Conservation (phyloP, 495 filamentous ascomycete genomes). For the Pseudevernia furfuracea region DNA sequence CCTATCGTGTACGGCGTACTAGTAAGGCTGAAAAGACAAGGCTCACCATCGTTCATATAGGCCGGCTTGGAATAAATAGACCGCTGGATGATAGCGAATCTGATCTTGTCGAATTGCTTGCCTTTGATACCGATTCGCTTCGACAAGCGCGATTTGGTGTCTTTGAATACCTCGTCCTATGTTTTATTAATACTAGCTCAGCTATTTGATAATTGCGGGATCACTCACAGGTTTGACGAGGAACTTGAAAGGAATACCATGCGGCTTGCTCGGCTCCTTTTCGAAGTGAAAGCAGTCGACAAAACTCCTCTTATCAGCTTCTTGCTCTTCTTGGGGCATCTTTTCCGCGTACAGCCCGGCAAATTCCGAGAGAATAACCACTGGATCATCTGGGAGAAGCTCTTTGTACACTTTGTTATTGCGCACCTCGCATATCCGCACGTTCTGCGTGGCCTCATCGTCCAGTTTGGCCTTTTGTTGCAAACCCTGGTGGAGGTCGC, state of each 20-base stretch:
- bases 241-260: conserved; percentile 87
- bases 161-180: conserved; percentile 76
- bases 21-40: neutral
- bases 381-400: conserved; percentile 52
- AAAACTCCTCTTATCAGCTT: conserved; percentile 48
- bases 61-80: conserved; percentile 61
- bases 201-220: neutral
- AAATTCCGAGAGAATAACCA: conserved; percentile 77
- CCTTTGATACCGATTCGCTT: conserved; percentile 90
- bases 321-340: conserved; percentile 70
- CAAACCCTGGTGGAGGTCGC: conserved; percentile 65
- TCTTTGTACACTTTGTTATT: conserved; percentile 73
- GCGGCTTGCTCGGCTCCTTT: conserved; percentile 65
- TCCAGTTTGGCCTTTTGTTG: conserved; percentile 72
- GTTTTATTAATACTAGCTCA: conserved; percentile 24
- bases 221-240: conserved; percentile 67
- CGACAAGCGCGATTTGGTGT: conserved; percentile 85
- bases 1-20: neutral
- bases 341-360: conserved; percentile 70
- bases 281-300: conserved; percentile 87
- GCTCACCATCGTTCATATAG: conserved; percentile 83
- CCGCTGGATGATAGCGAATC: conserved; percentile 76
- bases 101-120: conserved; percentile 97
- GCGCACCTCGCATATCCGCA: conserved; percentile 74
- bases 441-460: conserved; percentile 58